Percentiles rank a stretch among this genome's conserved stretches.
Conservation (phyloP, 306 rosid species). For the Abrus pulchellus region DNA sequence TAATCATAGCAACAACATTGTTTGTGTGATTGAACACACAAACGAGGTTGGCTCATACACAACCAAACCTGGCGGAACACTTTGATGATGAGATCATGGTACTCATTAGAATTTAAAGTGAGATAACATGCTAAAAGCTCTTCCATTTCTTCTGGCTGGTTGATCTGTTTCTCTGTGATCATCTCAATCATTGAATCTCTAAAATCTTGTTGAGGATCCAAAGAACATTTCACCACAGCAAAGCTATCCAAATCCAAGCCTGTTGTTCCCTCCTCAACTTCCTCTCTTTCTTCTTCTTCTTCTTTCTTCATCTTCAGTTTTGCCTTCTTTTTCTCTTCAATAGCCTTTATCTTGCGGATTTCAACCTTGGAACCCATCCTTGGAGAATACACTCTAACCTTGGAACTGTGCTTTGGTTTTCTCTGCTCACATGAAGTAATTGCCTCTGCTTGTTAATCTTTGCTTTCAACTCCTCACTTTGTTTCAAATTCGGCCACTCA, state of each 20-base stretch:
- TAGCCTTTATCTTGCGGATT: constrained; percentile 74
- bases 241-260: constrained; percentile 71
- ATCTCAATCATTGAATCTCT: constrained; percentile 96
- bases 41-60: constrained; percentile 57
- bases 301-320: constrained; percentile 67
- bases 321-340: constrained; percentile 76
- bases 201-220: constrained; percentile 83
- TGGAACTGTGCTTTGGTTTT: constrained; percentile 59
- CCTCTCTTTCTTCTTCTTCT: constrained; percentile 58
- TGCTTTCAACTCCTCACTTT: constrained; percentile 60
- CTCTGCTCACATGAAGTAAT: constrained; percentile 68
- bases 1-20: constrained; percentile 57
- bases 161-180: constrained; percentile 80
- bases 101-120: constrained; percentile 83
- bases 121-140: constrained; percentile 89
- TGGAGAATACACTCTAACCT: constrained; percentile 71
- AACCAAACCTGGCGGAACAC: constrained; percentile 91
- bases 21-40: constrained; percentile 49
- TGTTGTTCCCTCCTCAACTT: constrained; percentile 47
- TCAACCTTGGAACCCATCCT: constrained; percentile 76
- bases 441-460: constrained; percentile 63
- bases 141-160: constrained; percentile 80
- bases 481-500: constrained; percentile 55
- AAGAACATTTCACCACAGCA: constrained; percentile 87
- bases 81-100: constrained; percentile 82